Evolutionary conservation across 1,139 yeast species (phyloP), one percentile per base, ranked within the genome.

Genomic region (Kluyveromyces sp.): DNA sequence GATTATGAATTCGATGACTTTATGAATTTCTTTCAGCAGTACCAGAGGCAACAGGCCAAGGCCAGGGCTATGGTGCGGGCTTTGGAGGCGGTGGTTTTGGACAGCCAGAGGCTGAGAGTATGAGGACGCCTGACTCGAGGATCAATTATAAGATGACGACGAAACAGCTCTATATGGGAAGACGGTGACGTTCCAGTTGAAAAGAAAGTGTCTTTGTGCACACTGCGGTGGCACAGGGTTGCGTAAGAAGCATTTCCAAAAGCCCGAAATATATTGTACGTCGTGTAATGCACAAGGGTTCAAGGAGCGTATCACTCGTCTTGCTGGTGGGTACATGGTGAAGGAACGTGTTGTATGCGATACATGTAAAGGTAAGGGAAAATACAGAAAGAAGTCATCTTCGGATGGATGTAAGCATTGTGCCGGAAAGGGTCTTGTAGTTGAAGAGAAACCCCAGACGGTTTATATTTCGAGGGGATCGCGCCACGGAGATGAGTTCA

Each of bases 381-480:
- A 74, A 44, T 41, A 45, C 42, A 69, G 75, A 3, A 77, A 73
- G 56, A 74, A 82, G 47, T 63, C 69, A 27, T 60, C 74, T 10
- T 85, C 83, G 61, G 95, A 89, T 62, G 73, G 73, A 50, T 92
- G 98, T 70, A 84, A 81, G 57, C 73, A 73, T 53, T 92, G 98
- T 66, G 65, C 68, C 15, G 97, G 96, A 2, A 66, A 68, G 3
- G 77, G 82, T 34, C 71, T 78, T 4, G 68, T 70, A 4, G 83
- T 81, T 48, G 89, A 87, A 58, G 76, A 82, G 30, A 83, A 86
- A 59, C 77, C 84, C 25, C 67, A 89, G 50, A 95, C 88, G 59
- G 87, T 92, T 52, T 81, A 81, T 53, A 79, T 92, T 32, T 79
- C 79, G 5, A 79, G 79, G 42, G 97, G 98, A 1, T 74, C 88